A percentile compares a stretch with the other conserved stretches of the same genome.
Conservation (phyloP, 345 rosid species). For the Cochlearia excelsa region DNA sequence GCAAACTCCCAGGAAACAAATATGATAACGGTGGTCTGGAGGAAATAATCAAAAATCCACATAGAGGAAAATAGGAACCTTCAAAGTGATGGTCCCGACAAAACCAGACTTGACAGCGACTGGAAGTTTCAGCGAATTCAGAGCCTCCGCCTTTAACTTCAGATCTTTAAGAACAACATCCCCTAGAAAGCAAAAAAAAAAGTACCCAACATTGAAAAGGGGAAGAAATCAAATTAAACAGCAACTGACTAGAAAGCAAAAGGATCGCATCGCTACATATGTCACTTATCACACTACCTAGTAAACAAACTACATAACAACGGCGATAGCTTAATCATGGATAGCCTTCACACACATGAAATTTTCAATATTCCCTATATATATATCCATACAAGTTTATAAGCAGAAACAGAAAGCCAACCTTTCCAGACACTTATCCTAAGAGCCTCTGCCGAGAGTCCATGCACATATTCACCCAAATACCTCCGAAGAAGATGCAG, state of each 20-base stretch:
- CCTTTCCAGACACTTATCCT: conserved; percentile 99
- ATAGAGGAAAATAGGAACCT: conserved; percentile 48
- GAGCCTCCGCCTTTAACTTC: conserved; percentile 89
- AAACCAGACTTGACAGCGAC: conserved; percentile 96
- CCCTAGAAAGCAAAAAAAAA: conserved; percentile 45
- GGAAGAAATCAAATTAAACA: conserved; percentile 5
- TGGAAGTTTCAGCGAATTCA: conserved; percentile 86
- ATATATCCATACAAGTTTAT: background rate
- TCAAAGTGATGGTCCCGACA: conserved; percentile 82
- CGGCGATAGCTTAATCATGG: too few species aligned
- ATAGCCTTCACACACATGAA: background rate
- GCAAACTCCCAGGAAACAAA: conserved; percentile 18
- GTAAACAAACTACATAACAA: conserved; percentile 15
- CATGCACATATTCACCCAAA: conserved; percentile 97
- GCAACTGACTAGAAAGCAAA: conserved; percentile 22
- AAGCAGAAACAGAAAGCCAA: conserved; percentile 24
- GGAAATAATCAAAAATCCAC: conserved; percentile 16
- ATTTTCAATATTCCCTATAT: conserved; percentile 1
- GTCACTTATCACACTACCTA: conserved; percentile 14
- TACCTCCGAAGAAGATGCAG: conserved; percentile 93
- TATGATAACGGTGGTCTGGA: conserved; percentile 1
- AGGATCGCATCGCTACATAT: conserved; percentile 5
- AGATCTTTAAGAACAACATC: conserved; percentile 96
- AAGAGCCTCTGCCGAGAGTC: conserved; percentile 87
- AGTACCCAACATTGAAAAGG: conserved; percentile 9